A percentile compares a stretch with the other conserved stretches of the same genome.
Evolutionary conservation across 768 basidiomycete genomes (phyloP).

Genomic region (Russula abietina): DNA sequence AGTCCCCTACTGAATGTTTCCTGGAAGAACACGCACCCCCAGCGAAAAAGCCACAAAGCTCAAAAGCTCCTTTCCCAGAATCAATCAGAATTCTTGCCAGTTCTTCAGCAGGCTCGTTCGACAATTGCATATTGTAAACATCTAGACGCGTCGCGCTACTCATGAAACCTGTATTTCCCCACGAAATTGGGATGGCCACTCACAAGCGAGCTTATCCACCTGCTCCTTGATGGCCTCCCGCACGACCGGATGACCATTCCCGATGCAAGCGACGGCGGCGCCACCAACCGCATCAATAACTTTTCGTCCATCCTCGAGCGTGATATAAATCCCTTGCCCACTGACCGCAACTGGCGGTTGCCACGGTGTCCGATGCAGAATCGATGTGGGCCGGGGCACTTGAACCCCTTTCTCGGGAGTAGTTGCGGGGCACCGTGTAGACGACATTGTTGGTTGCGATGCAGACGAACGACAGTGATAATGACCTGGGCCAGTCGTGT

Average conservation of each 20-base stretch:
- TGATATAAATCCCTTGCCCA: slow-evolving; percentile 65
- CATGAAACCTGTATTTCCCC: not conserved
- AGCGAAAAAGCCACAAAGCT: slow-evolving; percentile 61
- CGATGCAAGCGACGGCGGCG: slow-evolving; percentile 77
- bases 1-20: not conserved
- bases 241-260: slow-evolving; percentile 67
- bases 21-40: slow-evolving; percentile 47
- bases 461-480: not conserved
- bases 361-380: slow-evolving; percentile 57
- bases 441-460: not conserved
- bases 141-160: slow-evolving; percentile 38
- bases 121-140: slow-evolving; percentile 82
- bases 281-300: slow-evolving; percentile 81
- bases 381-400: slow-evolving; percentile 20
- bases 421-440: not conserved
- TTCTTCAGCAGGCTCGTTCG: slow-evolving; percentile 74
- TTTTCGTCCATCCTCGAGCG: slow-evolving; percentile 60
- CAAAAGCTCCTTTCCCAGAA: slow-evolving; percentile 69
- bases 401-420: not conserved
- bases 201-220: slow-evolving; percentile 70
- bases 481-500: too few species aligned
- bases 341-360: slow-evolving; percentile 60
- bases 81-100: slow-evolving; percentile 62
- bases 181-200: slow-evolving; percentile 28
- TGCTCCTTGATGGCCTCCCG: slow-evolving; percentile 73